Percentiles rank a stretch among this genome's conserved stretches.
Evolutionary conservation across 192 early-diverging fungal genomes (phyloP).

Genomic region (Coemansia sp.): DNA sequence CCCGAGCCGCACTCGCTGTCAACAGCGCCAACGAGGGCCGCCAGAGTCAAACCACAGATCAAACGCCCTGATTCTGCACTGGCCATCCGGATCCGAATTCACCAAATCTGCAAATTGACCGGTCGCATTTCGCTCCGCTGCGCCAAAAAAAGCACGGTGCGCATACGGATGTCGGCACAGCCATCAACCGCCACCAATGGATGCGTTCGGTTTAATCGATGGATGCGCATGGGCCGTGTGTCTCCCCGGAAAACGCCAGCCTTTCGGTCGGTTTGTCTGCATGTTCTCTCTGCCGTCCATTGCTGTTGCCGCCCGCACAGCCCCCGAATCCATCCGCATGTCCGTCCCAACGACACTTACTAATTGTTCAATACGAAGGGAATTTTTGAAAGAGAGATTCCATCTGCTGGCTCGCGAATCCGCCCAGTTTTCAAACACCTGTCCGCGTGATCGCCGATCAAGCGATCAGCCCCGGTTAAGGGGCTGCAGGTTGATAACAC

Average conservation of each 20-base stretch:
- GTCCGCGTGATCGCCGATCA: background rate
- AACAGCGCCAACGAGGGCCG: too few relatives aligned
- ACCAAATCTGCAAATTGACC: background rate
- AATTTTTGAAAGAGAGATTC: slow-evolving; percentile 11
- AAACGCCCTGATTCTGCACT: background rate
- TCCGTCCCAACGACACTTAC: slow-evolving; percentile 27
- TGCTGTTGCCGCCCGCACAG: background rate
- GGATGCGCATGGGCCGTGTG: slow-evolving; percentile 2
- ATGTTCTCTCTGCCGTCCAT: background rate
- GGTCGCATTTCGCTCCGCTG: background rate
- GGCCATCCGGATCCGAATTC: background rate
- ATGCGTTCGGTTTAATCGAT: background rate
- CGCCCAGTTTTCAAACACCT: background rate
- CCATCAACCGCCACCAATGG: background rate
- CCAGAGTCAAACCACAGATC: background rate
- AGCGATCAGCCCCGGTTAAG: background rate
- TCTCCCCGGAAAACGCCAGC: background rate
- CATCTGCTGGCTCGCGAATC: background rate
- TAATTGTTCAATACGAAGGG: slow-evolving; percentile 19
- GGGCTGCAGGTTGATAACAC: background rate
- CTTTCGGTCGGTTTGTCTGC: background rate
- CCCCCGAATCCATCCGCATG: slow-evolving; percentile 18
- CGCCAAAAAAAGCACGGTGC: background rate
- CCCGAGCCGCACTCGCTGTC: too few relatives aligned
- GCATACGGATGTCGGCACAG: background rate